Evolutionary conservation across 1,284 basidiomycete genomes (phyloP).

Genomic region (Austroboletus olivaceoglutinosus): DNA sequence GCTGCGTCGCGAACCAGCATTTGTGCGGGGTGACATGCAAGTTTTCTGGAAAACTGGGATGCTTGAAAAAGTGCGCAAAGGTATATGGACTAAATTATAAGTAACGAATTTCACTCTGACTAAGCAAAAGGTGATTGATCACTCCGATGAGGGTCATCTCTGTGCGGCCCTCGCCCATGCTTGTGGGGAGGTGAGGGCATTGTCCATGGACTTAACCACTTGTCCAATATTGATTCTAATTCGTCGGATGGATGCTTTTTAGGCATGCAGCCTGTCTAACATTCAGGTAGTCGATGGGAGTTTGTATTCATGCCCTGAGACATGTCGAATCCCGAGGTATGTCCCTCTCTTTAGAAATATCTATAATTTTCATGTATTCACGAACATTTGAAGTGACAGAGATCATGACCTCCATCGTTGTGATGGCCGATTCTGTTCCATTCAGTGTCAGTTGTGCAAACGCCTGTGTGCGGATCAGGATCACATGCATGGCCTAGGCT

Average conservation of each 20-base stretch:
- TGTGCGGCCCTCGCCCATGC: conserved; percentile 53
- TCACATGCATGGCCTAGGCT: conserved; percentile 52
- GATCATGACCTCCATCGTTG: conserved; percentile 51
- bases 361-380: not conserved
- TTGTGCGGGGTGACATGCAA: conserved; percentile 50
- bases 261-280: too few relatives aligned
- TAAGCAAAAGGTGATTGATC: conserved; percentile 39
- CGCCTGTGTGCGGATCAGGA: conserved; percentile 47
- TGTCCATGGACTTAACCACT: too few relatives aligned
- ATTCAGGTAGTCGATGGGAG: conserved; percentile 33
- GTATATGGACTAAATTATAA: too few relatives aligned
- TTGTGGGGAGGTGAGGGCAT: conserved; percentile 59
- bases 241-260: too few relatives aligned
- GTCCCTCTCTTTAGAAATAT: too few relatives aligned
- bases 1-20: conserved; percentile 49
- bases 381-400: conserved; percentile 34
- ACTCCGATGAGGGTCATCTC: conserved; percentile 47
- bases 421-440: conserved; percentile 49
- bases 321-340: conserved; percentile 46
- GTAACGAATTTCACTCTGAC: too few relatives aligned
- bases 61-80: conserved; percentile 49
- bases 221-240: too few relatives aligned
- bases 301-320: conserved; percentile 41
- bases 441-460: conserved; percentile 53
- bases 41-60: conserved; percentile 45